Conservation (phyloP, 164 flowering plant species). For the Vitis rupestris region DNA sequence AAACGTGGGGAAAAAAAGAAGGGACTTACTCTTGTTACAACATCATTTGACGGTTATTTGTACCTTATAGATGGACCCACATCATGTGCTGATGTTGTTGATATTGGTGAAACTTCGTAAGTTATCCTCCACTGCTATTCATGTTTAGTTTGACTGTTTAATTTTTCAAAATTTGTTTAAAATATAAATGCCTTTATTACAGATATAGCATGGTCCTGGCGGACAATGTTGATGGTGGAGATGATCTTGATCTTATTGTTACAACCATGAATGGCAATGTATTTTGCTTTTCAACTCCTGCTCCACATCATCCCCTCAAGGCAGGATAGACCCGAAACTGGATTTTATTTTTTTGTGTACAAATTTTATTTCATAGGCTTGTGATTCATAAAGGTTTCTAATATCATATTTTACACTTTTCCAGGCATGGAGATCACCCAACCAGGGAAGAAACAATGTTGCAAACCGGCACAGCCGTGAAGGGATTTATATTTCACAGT, state of each 20-base stretch:
- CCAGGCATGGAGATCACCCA: constrained; percentile 88
- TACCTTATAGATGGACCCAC: constrained; percentile 96
- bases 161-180: constrained; percentile 1
- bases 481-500: constrained; percentile 65
- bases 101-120: constrained; percentile 99
- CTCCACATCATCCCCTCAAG: constrained; percentile 93
- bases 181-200: constrained; percentile 19
- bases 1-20: constrained; percentile 78
- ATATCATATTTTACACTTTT: constrained; percentile 4
- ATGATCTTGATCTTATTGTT: constrained; percentile 96
- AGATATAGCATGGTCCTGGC: constrained; percentile 99
- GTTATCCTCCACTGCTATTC: constrained; percentile 21
- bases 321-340: constrained; percentile 26
- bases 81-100: constrained; percentile 97
- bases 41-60: constrained; percentile 96
- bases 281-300: constrained; percentile 95
- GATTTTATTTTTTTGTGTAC: neutral
- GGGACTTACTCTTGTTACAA: constrained; percentile 87
- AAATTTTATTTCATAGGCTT: neutral
- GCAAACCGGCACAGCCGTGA: constrained; percentile 69
- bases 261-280: constrained; percentile 99
- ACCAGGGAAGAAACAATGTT: constrained; percentile 87
- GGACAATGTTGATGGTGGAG: constrained; percentile 98
- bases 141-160: neutral
- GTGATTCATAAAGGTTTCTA: neutral